Conservation (phyloP, 371 early-diverging fungal species). For the Syncephalis fuscata region DNA sequence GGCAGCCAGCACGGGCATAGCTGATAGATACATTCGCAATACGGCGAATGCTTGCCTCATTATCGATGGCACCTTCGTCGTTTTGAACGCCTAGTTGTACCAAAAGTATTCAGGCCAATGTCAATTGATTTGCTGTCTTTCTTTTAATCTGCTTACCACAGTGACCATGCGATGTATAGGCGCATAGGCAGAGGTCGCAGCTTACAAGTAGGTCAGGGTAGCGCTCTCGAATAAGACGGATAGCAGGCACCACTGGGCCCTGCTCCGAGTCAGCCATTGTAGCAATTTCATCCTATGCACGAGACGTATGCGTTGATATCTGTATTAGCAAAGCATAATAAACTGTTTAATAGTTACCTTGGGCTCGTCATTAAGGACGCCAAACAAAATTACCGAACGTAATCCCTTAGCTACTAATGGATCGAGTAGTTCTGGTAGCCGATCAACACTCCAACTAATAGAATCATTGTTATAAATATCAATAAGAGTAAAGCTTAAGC, state of each 20-base stretch:
- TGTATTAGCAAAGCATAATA: background rate
- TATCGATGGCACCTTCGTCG: conserved; percentile 71
- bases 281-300: conserved; percentile 56
- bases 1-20: conserved; percentile 78
- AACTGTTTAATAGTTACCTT: conserved; percentile 12
- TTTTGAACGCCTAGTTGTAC: conserved; percentile 27
- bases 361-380: conserved; percentile 65
- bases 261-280: conserved; percentile 70
- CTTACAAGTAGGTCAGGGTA: conserved; percentile 77
- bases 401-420: conserved; percentile 84
- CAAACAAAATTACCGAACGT: conserved; percentile 76
- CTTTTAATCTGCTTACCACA: conserved; percentile 41
- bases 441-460: conserved; percentile 56
- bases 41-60: conserved; percentile 53
- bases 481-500: background rate
- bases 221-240: conserved; percentile 49
- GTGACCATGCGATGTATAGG: conserved; percentile 91
- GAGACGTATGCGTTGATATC: too few relatives aligned
- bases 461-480: background rate
- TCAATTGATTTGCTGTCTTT: background rate
- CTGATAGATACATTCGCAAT: conserved; percentile 71
- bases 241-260: conserved; percentile 75
- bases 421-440: conserved; percentile 47
- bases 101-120: conserved; percentile 1
- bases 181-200: conserved; percentile 95